Conservation (phyloP, 2,329 filamentous ascomycete species). For the Myriosclerotinia duriaeana region DNA sequence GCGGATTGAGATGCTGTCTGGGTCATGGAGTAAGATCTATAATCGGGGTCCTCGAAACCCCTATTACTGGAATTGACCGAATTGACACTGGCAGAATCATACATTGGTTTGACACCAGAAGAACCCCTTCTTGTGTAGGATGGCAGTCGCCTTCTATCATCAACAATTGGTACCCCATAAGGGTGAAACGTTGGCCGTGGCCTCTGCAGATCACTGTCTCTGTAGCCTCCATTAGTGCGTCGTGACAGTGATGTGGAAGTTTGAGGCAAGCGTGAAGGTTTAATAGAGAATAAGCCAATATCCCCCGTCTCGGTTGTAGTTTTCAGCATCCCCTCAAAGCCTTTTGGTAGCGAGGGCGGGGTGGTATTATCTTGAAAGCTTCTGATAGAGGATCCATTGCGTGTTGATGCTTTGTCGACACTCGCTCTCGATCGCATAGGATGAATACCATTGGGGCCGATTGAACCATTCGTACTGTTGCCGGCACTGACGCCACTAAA, state of each 20-base stretch:
- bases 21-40: constrained; percentile 56
- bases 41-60: constrained; percentile 46
- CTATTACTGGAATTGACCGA: constrained; percentile 43
- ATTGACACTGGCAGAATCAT: constrained; percentile 51
- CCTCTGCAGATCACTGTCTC: constrained; percentile 29
- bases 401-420: constrained; percentile 26
- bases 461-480: not conserved
- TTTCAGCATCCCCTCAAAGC: constrained; percentile 64
- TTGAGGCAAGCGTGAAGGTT: constrained; percentile 41
- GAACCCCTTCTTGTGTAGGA: constrained; percentile 50
- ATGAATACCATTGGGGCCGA: constrained; percentile 11
- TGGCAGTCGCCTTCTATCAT: constrained; percentile 49
- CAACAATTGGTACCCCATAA: constrained; percentile 39
- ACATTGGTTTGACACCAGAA: constrained; percentile 58
- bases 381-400: constrained; percentile 44
- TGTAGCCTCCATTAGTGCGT: constrained; percentile 27
- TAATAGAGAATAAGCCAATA: constrained; percentile 60
- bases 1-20: constrained; percentile 43
- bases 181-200: constrained; percentile 31
- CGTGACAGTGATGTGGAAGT: constrained; percentile 32
- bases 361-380: constrained; percentile 43
- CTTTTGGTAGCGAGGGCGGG: constrained; percentile 51
- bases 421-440: constrained; percentile 28
- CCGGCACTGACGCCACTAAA: constrained; percentile 6
- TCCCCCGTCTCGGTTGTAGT: constrained; percentile 67